phyloP scores from a whole-genome alignment of 139 green algal genomes.

The Microglena sp. region DNA sequence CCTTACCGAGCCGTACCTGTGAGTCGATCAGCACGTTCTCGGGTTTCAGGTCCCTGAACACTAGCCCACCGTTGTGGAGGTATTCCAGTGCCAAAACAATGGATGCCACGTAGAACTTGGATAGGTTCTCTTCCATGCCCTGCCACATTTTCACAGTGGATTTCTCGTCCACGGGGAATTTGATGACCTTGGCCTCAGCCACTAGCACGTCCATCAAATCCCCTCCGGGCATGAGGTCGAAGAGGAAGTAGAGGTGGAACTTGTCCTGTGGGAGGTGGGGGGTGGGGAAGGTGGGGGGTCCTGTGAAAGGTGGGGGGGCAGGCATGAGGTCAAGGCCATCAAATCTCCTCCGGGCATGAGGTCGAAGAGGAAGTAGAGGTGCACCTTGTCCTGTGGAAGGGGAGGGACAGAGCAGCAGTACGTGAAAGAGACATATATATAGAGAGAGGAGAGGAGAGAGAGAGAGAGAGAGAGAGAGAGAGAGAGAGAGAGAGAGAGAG shows the following conservation, averaged over 20 bases:
- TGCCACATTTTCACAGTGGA: conserved; percentile 62
- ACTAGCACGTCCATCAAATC: conserved; percentile 55
- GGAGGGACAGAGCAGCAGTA: neutral
- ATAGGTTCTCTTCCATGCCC: conserved; percentile 34
- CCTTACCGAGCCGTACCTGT: too few relatives aligned
- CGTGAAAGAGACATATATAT: neutral
- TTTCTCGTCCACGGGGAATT: conserved; percentile 38
- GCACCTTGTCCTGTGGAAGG: conserved; percentile 55
- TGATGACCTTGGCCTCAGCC: conserved; percentile 73
- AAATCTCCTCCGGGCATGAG: conserved; percentile 84
- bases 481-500: neutral
- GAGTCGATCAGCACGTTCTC: conserved; percentile 92
- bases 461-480: neutral
- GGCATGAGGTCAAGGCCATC: conserved; percentile 63
- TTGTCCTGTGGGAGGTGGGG: conserved; percentile 58
- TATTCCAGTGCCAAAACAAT: conserved; percentile 47
- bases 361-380: conserved; percentile 95
- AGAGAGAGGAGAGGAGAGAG: neutral
- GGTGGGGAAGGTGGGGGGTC: neutral
- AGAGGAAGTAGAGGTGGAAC: conserved; percentile 90
- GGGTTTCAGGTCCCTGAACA: conserved; percentile 91
- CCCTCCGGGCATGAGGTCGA: conserved; percentile 86
- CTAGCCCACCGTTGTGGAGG: conserved; percentile 45
- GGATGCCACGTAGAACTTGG: conserved; percentile 41
- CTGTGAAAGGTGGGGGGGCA: too few relatives aligned